Percentiles rank a stretch among this genome's conserved stretches.
phyloP scores from a whole-genome alignment of 2,329 filamentous ascomycete genomes.

The Trichothecium sympodiale region DNA sequence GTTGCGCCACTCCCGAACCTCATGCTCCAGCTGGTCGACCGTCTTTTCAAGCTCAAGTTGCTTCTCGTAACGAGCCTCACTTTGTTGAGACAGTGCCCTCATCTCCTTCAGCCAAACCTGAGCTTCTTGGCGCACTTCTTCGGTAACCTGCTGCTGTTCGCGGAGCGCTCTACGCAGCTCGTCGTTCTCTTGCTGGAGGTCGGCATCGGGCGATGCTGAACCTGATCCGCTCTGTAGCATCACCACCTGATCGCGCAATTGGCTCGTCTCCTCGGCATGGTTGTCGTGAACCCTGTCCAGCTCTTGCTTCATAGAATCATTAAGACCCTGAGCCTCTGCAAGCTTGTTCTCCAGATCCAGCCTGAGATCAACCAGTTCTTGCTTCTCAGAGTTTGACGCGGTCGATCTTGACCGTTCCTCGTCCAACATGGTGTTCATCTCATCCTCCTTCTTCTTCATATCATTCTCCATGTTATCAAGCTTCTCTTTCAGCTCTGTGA shows the following conservation, averaged over 20 bases:
- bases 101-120: slow-evolving; percentile 80
- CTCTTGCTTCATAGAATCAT: slow-evolving; percentile 68
- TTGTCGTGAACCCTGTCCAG: slow-evolving; percentile 62
- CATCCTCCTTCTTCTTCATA: slow-evolving; percentile 60
- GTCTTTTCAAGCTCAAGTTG: slow-evolving; percentile 69
- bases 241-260: slow-evolving; percentile 53
- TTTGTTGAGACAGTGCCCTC: slow-evolving; percentile 73
- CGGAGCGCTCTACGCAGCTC: slow-evolving; percentile 52
- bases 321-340: slow-evolving; percentile 63
- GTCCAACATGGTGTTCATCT: slow-evolving; percentile 49
- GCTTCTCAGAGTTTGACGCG: slow-evolving; percentile 49
- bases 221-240: slow-evolving; percentile 22
- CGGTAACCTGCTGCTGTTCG: slow-evolving; percentile 72
- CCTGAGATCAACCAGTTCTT: slow-evolving; percentile 59
- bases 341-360: slow-evolving; percentile 62
- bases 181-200: slow-evolving; percentile 58
- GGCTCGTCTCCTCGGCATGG: slow-evolving; percentile 51
- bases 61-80: slow-evolving; percentile 65
- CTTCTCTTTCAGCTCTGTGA: slow-evolving; percentile 64
- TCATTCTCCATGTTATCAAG: slow-evolving; percentile 59
- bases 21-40: slow-evolving; percentile 65
- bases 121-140: slow-evolving; percentile 78
- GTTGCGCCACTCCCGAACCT: slow-evolving; percentile 82
- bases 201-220: slow-evolving; percentile 30
- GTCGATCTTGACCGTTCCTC: slow-evolving; percentile 43